phyloP scores from a whole-genome alignment of 2,329 filamentous ascomycete genomes.

The Orbilia ellipsospora region DNA sequence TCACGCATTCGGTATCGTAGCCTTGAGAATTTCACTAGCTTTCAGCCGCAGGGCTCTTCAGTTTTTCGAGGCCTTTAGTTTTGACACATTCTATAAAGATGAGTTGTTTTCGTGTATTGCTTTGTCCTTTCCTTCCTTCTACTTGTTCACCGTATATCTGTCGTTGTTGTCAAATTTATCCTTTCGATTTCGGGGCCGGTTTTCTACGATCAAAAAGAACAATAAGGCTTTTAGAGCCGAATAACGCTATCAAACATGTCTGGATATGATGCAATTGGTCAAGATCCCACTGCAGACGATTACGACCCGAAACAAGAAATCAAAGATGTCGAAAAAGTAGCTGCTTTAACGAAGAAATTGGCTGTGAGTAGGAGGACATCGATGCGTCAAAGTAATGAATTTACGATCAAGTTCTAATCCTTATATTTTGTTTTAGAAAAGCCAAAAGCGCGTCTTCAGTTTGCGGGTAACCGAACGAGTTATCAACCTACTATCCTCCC shows the following conservation, averaged over 20 bases:
- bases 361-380: conserved; percentile 10
- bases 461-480: conserved; percentile 37
- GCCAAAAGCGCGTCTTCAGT: conserved; percentile 31
- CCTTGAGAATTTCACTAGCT: neutral
- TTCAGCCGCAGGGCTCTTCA: conserved; percentile 5
- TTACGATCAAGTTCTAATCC: neutral
- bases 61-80: neutral
- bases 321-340: conserved; percentile 34
- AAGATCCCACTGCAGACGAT: conserved; percentile 1
- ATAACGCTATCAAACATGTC: conserved; percentile 5
- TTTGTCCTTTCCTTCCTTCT: neutral
- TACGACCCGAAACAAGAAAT: conserved; percentile 25
- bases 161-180: neutral
- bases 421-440: conserved; percentile 27
- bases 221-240: no score
- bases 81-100: conserved; percentile 4
- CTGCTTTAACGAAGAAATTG: conserved; percentile 16
- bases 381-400: neutral
- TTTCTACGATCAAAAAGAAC: neutral
- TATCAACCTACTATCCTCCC: conserved; percentile 40
- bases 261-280: conserved; percentile 22
- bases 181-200: neutral
- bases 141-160: neutral
- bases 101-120: neutral
- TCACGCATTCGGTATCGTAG: conserved; percentile 14